Evolutionary conservation across 2,329 filamentous ascomycete species (phyloP), one percentile per base, ranked within the genome.

Genomic region (Clonostachys solani): DNA sequence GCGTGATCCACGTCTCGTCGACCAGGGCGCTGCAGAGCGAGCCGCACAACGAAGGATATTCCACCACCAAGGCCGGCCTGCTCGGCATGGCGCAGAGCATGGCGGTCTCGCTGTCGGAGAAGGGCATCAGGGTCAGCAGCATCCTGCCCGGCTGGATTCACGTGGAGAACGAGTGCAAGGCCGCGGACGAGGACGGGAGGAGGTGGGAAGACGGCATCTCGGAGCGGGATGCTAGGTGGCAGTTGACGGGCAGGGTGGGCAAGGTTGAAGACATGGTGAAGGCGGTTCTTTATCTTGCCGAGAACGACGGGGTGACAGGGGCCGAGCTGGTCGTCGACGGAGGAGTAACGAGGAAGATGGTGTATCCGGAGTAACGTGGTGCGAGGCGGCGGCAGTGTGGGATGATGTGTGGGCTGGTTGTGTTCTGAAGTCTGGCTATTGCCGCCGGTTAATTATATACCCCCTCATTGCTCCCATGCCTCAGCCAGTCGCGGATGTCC

Each of bases 141-240:
- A 70, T 78, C 15, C 54, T 76, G 34, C 74, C 73, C 0, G 74
- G 75, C 0, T 78, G 75, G 75, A 74, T 79, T 42, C 66, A 77
- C 52, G 74, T 77, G 8, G 60, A 55, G 42, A 62, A 75, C 42
- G 59, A 62, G 49, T 56, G 54, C 47, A 54, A 49, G 37, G 56
- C 51, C 19, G 59, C 57, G 10, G 59, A 77, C 53, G 65, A 69
- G 52, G 57, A 62, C 38, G 64, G 64, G 0, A 50, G 44, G 43
- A 50, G 51, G 34, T 78, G 74, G 75, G 71, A 74, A 49, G 68
- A 74, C 5, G 72, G 68, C 0, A 52, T 77, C 52, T 65, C 56
- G 3, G 59, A 67, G 48, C 66, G 67, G 37, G 75, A 79, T 50
- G 65, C 68, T 29, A 49, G 57, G 44, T 78, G 74, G 74, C 74